Evolutionary conservation across 306 rosid species (phyloP), one percentile per base, ranked within the genome.

Genomic region (Alnus glutinosa): DNA sequence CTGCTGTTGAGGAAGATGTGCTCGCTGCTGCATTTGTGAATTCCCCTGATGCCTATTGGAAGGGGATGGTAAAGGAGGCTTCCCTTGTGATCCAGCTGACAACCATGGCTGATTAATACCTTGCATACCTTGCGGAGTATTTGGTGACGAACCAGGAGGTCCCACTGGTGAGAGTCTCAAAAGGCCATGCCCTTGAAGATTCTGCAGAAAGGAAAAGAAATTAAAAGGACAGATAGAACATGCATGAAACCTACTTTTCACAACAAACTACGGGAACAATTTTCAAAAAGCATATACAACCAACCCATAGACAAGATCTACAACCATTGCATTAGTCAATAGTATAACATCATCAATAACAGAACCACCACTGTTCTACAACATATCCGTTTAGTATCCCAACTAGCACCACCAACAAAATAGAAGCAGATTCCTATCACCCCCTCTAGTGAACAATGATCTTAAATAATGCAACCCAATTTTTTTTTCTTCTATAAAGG

Each of bases 101-200:
- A 93, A 75, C 99, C 98, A 95, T 23, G 98, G 98, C 85, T 95
- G 98, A 82, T 88, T 95, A 78, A 85, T 80, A 71, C 90, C 79
- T 82, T 89, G 95, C 84, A 88, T 68, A 79, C 80, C 75, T 79
- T 89, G 97, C 48, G 99, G 79, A 44, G 87, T 79, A 81, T 78
- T 91, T 47, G 91, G 89, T 81, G 89, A 88, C 32, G 91, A 77
- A 47, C 86, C 87, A 55, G 97, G 79, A 58, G 97, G 74, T 86
- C 89, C 97, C 66, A 83, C 81, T 49, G 97, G 77, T 55, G 93
- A 81, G 59, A 85, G 78, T 88, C 99, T 91, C 79, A 86, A 73
- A 75, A 90, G 85, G 77, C 90, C 87, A 71, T 89, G 96, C 72
- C 97, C 97, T 84, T 95, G 98, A 78, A 90, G 90, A 85, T 84